Evolutionary conservation across 2,329 filamentous ascomycete genomes (phyloP), one percentile per base, ranked within the genome.

Genomic region (Colletotrichum godetiae): DNA sequence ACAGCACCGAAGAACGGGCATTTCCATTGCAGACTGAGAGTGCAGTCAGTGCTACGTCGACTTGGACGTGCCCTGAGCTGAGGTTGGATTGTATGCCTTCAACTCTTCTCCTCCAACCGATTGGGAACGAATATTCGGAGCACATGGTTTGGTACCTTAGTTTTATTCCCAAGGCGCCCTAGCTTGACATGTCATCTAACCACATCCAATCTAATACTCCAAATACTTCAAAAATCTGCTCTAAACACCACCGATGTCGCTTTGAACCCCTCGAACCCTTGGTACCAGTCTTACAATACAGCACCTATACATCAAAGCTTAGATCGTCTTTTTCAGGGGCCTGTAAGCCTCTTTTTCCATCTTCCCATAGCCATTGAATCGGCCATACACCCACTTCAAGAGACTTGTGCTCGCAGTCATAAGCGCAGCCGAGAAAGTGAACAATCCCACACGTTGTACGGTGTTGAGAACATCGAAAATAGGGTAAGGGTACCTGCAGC

Each of bases 401-500:
- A 87, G 82, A 27, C 90, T 84, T 0, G 94, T 95, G 76, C 91
- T 94, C 3, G 86, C 80, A 2, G 93, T 92, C 90, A 97, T 95
- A 19, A 94, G 82, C 1, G 88, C 78, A 0, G 94, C 95, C 55
- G 93, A 93, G 22, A 89, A 84, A 0, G 86, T 87, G 77, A 97
- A 97, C 11, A 97, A 85, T 0, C 89, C 83, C 10, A 91, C 84
- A 24, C 95, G 89, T 78, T 95, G 92, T 61, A 84, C 80, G 0
- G 91, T 93, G 62, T 86, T 88, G 55, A 97, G 84, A 57, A 93
- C 80, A 10, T 87, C 91, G 75, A 98, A 96, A 31, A 98, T 88
- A 1, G 95, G 95, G 81, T 98, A 98, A 0, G 95, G 95, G 77
- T 97, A 97, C 86, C 92, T 93, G 65, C 55, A 49, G 11, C 31